Conservation (phyloP, 1,139 yeast species). For the Taiozyma sp. region DNA sequence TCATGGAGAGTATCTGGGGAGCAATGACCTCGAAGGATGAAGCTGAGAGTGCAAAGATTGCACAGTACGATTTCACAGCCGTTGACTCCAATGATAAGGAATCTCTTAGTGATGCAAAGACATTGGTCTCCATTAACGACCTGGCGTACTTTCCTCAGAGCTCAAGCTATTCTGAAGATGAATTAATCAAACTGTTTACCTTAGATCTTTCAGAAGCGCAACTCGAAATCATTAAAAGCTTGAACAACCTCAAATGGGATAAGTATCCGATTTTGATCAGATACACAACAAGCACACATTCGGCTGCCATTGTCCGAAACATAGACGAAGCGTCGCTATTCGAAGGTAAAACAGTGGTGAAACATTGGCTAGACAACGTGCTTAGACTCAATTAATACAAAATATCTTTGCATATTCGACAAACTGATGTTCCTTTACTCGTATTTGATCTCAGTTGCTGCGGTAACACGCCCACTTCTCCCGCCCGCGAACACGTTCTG, state of each 20-base stretch:
- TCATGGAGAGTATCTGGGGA: conserved; percentile 49
- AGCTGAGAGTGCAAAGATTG: conserved; percentile 13
- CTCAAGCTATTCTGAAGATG: conserved; percentile 9
- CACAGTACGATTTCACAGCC: conserved; percentile 12
- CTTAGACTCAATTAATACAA: conserved; percentile 17
- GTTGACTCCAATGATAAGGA: neutral
- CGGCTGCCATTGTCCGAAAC: conserved; percentile 71
- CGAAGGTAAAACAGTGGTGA: conserved; percentile 65
- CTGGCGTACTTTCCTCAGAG: conserved; percentile 17
- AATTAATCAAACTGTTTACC: conserved; percentile 27
- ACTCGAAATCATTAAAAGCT: conserved; percentile 43
- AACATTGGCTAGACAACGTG: conserved; percentile 52
- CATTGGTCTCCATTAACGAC: conserved; percentile 10
- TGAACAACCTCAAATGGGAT: conserved; percentile 59
- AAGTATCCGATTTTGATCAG: conserved; percentile 69
- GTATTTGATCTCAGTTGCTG: neutral
- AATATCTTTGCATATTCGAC: neutral
- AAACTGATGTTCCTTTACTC: too few relatives aligned
- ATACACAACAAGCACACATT: conserved; percentile 63
- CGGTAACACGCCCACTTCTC: neutral
- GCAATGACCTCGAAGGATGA: conserved; percentile 34
- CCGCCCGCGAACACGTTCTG: neutral
- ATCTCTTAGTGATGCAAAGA: neutral
- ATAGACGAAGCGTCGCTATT: conserved; percentile 30
- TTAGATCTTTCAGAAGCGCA: conserved; percentile 41